Evolutionary conservation across 106 monocot species (phyloP), one percentile per base, ranked within the genome.

Genomic region (Dioscorea dumetorum): DNA sequence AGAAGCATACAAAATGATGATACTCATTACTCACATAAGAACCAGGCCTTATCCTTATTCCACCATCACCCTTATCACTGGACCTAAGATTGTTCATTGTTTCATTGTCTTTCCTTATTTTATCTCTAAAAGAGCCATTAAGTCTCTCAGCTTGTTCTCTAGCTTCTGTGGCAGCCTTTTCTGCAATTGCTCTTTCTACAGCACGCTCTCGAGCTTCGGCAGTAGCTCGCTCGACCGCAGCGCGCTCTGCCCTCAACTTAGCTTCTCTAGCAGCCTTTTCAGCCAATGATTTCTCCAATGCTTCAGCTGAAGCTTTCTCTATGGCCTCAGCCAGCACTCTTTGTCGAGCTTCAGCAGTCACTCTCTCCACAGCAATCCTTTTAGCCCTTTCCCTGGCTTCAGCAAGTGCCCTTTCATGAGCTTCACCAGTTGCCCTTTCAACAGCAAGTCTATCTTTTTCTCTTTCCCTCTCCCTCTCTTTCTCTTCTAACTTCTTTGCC

Each of bases 381-480:
- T 92, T 84, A 41, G 85, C 82, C 67, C 78, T 87, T 68, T 80
- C 73, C 51, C 64, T 73, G 33, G 85, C 78, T 77, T 91, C 87
- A 67, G 73, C 73, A 61, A 77, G 58, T 62, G 72, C 88, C 53
- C 85, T 78, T 62, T 91, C 85, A 71, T 69, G 75, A 60, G 88
- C 75, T 71, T 91, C 88, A 48, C 68, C 63, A 1, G 81, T 86
- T 68, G 81, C 86, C 78, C 82, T 86, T 76, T 97, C 89, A 66
- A 82, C 78, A 61, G 89, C 82, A 76, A 81, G 71, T 68, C 84
- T 76, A 22, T 97, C 97, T 35, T 91, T 92, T 57, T 89, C 89
- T 77, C 91, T 89, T 80, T 97, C 92, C 67, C 74, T 79, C 67
- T 97, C 84, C 78, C 82, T 80, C 57, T 87, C 94, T 65, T 93